Evolutionary conservation across 305 asterid species (phyloP).

Genomic region (Fraxinus floribunda): DNA sequence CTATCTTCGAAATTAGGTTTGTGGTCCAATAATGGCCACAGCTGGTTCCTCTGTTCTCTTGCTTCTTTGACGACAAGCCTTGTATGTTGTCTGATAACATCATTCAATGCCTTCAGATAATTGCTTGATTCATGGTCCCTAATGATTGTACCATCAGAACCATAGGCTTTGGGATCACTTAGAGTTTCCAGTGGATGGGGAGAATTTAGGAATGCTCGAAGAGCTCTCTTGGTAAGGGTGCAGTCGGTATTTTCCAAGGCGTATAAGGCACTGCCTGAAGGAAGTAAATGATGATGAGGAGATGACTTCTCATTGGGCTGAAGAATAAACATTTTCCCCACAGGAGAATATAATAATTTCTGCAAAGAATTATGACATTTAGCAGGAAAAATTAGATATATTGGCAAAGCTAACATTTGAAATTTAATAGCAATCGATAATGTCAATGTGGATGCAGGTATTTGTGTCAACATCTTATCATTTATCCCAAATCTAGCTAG

Average conservation of each 20-base stretch:
- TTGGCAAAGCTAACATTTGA: background rate
- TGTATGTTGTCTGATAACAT: slow-evolving; percentile 48
- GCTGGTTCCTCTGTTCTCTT: slow-evolving; percentile 54
- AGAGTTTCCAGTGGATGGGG: slow-evolving; percentile 87
- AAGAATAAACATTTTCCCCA: slow-evolving; percentile 78
- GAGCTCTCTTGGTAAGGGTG: slow-evolving; percentile 40
- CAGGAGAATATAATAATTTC: slow-evolving; percentile 74
- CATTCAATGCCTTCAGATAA: slow-evolving; percentile 69
- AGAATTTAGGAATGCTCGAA: slow-evolving; percentile 63
- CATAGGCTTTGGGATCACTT: slow-evolving; percentile 78
- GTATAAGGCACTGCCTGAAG: slow-evolving; percentile 61
- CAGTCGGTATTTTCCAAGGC: slow-evolving; percentile 33
- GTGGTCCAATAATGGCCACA: slow-evolving; percentile 67
- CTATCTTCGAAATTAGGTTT: slow-evolving; percentile 35
- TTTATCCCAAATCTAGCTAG: background rate
- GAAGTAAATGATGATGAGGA: slow-evolving; percentile 74
- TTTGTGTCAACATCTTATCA: background rate
- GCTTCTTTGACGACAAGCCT: slow-evolving; percentile 40
- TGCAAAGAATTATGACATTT: slow-evolving; percentile 27
- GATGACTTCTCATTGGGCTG: slow-evolving; percentile 83
- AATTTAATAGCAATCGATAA: background rate
- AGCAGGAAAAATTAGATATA: background rate
- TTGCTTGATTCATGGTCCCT: slow-evolving; percentile 88
- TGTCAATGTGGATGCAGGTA: background rate
- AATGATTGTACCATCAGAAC: slow-evolving; percentile 71